A percentile compares a stretch with the other conserved stretches of the same genome.
These are phyloP conservation scores for Lentinula sp. DNA, from an alignment of 768 basidiomycete species.

Conservation along the genomic window DNA sequence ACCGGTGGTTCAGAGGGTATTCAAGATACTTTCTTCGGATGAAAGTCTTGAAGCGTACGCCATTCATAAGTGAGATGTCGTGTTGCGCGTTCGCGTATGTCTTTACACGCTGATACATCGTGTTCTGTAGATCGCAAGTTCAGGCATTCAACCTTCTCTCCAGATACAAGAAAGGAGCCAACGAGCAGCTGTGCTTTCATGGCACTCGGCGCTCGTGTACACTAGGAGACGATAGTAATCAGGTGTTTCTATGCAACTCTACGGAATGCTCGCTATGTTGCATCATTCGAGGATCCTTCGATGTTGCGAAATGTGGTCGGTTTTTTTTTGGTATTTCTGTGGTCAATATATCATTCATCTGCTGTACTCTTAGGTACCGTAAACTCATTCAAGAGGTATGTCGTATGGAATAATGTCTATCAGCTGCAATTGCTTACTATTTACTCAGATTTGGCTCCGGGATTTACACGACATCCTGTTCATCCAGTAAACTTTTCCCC, in stretches of 20 bases:
- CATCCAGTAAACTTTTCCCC: constrained; percentile 44
- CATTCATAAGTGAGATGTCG: constrained; percentile 33
- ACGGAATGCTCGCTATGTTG: constrained; percentile 49
- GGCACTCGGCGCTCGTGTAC: constrained; percentile 57
- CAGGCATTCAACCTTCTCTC: constrained; percentile 4
- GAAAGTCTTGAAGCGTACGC: constrained; percentile 36
- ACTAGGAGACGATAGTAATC: constrained; percentile 45
- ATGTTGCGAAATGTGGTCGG: constrained; percentile 52
- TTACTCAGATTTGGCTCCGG: constrained; percentile 54
- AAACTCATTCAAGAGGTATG: constrained; percentile 2
- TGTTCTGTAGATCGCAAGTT: neutral
- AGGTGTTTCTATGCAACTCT: constrained; percentile 41
- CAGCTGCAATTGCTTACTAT: neutral
- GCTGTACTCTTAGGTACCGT: neutral
- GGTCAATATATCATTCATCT: neutral
- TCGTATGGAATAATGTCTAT: neutral
- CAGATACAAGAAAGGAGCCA: constrained; percentile 19
- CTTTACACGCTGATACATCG: neutral
- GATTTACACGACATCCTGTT: constrained; percentile 61
- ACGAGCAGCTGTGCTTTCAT: constrained; percentile 61
- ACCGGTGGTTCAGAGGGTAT: constrained; percentile 43
- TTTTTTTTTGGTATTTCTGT: neutral
- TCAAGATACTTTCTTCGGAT: constrained; percentile 44
- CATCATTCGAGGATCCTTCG: constrained; percentile 54
- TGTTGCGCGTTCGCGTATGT: neutral